A percentile compares a stretch with the other conserved stretches of the same genome.
Evolutionary conservation across 441 rosid genomes (phyloP).

Genomic region (Melianthus villosus): DNA sequence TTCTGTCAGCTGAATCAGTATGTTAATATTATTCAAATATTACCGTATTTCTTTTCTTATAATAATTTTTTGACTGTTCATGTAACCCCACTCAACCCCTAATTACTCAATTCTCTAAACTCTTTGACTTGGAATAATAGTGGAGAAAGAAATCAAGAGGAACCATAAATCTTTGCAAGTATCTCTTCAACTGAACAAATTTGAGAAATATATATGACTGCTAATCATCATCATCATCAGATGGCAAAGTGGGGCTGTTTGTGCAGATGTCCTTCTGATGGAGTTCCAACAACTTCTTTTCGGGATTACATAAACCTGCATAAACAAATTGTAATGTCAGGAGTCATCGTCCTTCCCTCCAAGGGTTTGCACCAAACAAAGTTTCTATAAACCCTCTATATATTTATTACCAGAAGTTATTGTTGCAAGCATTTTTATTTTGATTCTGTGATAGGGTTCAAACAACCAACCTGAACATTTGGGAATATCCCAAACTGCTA

Average conservation of each 20-base stretch:
- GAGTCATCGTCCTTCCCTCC: not conserved
- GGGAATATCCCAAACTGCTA: constrained; percentile 91
- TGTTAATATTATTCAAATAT: too few species aligned
- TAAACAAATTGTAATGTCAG: not conserved
- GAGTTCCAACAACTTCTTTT: constrained; percentile 56
- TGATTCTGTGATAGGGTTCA: not conserved
- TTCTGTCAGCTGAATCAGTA: too few species aligned
- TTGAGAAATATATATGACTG: not conserved
- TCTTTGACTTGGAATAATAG: too few species aligned
- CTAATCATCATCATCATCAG: constrained; percentile 57
- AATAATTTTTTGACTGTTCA: too few species aligned
- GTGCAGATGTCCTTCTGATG: constrained; percentile 61
- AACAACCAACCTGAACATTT: constrained; percentile 70
- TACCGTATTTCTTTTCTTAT: too few species aligned
- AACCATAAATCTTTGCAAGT: too few species aligned
- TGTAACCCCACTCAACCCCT: too few species aligned
- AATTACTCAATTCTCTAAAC: too few species aligned
- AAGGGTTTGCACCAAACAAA: not conserved
- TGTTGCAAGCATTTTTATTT: too few species aligned
- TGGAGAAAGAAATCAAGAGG: too few species aligned
- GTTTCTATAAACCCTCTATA: not conserved
- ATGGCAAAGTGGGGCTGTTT: constrained; percentile 48
- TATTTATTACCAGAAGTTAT: too few species aligned
- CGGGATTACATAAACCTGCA: constrained; percentile 76
- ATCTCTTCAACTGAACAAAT: not conserved